Conservation (phyloP, 345 rosid species). For the Pugionium cornutum region DNA sequence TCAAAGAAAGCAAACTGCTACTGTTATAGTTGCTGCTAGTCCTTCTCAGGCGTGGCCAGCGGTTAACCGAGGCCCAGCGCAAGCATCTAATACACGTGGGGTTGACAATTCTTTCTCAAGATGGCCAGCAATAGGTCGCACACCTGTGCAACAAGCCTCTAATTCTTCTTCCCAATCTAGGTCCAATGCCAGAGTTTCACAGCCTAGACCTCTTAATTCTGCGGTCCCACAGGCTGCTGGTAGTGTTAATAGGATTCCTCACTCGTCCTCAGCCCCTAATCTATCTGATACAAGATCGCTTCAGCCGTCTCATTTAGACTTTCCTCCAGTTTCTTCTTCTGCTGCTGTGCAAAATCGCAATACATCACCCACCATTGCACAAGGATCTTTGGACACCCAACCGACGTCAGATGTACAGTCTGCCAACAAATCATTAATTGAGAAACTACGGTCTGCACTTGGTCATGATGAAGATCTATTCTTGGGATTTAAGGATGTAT, state of each 20-base stretch:
- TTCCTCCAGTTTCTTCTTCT: constrained; percentile 75
- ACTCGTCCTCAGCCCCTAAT: constrained; percentile 71
- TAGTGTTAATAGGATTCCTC: constrained; percentile 52
- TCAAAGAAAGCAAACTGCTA: constrained; percentile 46
- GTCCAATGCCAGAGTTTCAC: constrained; percentile 30
- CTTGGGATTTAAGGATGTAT: constrained; percentile 64
- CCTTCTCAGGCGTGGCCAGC: constrained; percentile 67
- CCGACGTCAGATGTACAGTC: constrained; percentile 56
- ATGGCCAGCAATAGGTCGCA: constrained; percentile 62
- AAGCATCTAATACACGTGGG: constrained; percentile 40
- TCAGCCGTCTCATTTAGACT: constrained; percentile 50
- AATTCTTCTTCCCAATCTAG: constrained; percentile 39
- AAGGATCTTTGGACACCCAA: constrained; percentile 34
- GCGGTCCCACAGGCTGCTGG: constrained; percentile 40
- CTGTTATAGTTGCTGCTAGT: constrained; percentile 32
- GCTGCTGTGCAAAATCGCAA: constrained; percentile 39
- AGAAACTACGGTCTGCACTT: constrained; percentile 71
- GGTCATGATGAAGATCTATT: constrained; percentile 68
- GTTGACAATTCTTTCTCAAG: constrained; percentile 46
- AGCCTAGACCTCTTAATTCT: constrained; percentile 26
- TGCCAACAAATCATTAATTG: constrained; percentile 82
- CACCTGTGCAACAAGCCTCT: constrained; percentile 38
- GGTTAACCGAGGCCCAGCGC: constrained; percentile 41
- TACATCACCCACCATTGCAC: constrained; percentile 35
- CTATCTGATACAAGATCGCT: constrained; percentile 49